phyloP scores from a whole-genome alignment of 345 rosid species.

The Reutealis trisperma region DNA sequence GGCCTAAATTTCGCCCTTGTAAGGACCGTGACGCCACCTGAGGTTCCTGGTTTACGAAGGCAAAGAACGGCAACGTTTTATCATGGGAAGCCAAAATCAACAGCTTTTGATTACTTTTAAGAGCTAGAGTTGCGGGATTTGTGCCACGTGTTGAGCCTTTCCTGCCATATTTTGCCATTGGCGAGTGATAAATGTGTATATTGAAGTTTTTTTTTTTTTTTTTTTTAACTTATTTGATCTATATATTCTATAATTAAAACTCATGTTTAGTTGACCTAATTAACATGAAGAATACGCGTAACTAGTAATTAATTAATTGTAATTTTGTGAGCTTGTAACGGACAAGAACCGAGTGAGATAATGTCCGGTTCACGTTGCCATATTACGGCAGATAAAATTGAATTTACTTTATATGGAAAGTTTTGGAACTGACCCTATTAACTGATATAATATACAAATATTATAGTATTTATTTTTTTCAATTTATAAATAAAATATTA shows the following conservation, averaged over 20 bases:
- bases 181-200: constrained; percentile 35
- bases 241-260: background rate
- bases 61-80: constrained; percentile 39
- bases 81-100: constrained; percentile 33
- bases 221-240: background rate
- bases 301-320: constrained; percentile 8
- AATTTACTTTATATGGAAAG: constrained; percentile 6
- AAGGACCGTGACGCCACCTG: constrained; percentile 73
- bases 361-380: constrained; percentile 6
- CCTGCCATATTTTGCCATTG: constrained; percentile 45
- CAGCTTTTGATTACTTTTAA: constrained; percentile 72
- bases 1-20: constrained; percentile 81
- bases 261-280: constrained; percentile 12
- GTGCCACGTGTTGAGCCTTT: constrained; percentile 40
- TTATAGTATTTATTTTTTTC: too few relatives aligned
- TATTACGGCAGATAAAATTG: constrained; percentile 1
- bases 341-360: background rate
- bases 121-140: constrained; percentile 1
- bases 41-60: constrained; percentile 47
- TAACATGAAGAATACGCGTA: constrained; percentile 6
- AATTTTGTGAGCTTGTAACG: background rate
- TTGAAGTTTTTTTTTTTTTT: background rate
- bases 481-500: too few relatives aligned
- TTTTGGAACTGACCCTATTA: background rate
- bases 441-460: background rate